Percentiles rank a stretch among this genome's conserved stretches.
phyloP scores from a whole-genome alignment of 2,329 filamentous ascomycete genomes.

The Rhexocercosporidium sp. region DNA sequence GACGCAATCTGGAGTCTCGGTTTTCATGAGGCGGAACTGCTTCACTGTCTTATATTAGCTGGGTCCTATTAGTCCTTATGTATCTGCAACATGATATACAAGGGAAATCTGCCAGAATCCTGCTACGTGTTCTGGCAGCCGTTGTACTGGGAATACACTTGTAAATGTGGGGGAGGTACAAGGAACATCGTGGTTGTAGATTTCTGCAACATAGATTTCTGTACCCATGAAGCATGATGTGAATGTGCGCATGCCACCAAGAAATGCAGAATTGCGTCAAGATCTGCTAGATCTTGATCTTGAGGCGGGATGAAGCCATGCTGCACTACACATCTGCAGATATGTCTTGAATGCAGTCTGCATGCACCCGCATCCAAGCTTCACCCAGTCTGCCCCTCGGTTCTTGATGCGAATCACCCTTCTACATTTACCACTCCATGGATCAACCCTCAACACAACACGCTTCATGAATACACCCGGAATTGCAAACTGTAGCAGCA shows the following conservation, averaged over 20 bases:
- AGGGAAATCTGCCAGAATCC: slow-evolving; percentile 10
- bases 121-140: slow-evolving; percentile 23
- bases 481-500: background rate
- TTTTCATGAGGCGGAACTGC: slow-evolving; percentile 26
- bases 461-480: background rate
- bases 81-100: slow-evolving; percentile 11
- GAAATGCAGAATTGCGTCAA: background rate
- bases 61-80: slow-evolving; percentile 15
- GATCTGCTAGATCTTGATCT: background rate
- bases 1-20: slow-evolving; percentile 47
- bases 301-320: background rate
- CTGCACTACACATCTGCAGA: background rate
- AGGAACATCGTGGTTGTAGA: slow-evolving; percentile 4
- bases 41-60: slow-evolving; percentile 32
- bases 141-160: slow-evolving; percentile 30
- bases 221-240: background rate
- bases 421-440: background rate
- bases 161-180: background rate
- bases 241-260: background rate
- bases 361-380: background rate
- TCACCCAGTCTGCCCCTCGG: background rate
- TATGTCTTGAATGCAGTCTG: background rate
- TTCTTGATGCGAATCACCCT: background rate
- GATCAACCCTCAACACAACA: background rate
- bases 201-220: slow-evolving; percentile 1